Percentiles rank a stretch among this genome's conserved stretches.
Conservation (phyloP, 129 eudicot species). For the Deinandra increscens region DNA sequence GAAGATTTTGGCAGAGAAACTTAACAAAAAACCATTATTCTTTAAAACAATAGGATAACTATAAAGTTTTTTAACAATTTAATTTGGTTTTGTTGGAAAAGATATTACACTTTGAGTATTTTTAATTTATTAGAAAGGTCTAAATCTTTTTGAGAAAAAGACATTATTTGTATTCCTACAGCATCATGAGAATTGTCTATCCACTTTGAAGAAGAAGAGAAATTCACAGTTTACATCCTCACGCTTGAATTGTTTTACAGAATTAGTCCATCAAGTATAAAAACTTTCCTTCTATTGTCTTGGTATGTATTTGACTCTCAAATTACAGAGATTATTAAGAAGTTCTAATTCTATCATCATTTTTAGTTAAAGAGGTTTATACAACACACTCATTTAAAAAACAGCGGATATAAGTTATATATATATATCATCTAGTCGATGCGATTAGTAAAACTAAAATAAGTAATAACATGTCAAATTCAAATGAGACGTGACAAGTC, state of each 20-base stretch:
- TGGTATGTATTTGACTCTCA: too few species aligned
- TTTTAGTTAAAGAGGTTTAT: too few species aligned
- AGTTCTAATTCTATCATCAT: too few species aligned
- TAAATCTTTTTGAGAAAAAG: conserved; percentile 12
- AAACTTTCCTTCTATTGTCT: neutral
- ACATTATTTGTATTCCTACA: conserved; percentile 27
- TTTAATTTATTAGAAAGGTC: conserved; percentile 12
- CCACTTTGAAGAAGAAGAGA: neutral
- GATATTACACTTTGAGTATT: neutral
- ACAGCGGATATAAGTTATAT: too few species aligned
- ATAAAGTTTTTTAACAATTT: neutral
- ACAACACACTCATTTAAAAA: too few species aligned
- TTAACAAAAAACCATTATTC: conserved; percentile 1
- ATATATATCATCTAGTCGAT: too few species aligned
- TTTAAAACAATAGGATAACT: neutral
- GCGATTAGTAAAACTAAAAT: too few species aligned
- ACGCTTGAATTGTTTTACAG: neutral
- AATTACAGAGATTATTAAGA: too few species aligned
- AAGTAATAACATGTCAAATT: too few species aligned
- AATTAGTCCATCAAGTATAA: neutral
- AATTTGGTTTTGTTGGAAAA: neutral
- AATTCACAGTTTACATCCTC: neutral
- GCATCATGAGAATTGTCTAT: conserved; percentile 22
- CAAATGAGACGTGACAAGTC: too few species aligned
- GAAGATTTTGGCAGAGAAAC: conserved; percentile 14